These are phyloP conservation scores for Dipodascopsis tothii DNA, from an alignment of 805 yeast genomes.

Conservation along the genomic window DNA sequence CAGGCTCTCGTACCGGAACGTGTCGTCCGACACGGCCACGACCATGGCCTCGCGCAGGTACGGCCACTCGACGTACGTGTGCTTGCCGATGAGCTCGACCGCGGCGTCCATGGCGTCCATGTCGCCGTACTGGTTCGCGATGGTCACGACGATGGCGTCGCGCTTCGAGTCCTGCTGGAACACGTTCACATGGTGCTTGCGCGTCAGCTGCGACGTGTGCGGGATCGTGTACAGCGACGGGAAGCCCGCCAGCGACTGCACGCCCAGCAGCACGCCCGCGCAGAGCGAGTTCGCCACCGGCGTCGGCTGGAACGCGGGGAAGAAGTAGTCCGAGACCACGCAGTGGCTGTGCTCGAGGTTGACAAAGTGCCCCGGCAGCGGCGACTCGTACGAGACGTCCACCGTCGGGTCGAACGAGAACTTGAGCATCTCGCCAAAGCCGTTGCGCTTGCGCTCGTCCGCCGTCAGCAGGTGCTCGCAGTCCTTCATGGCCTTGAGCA, in stretches of 20 bases:
- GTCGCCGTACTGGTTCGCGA: constrained; percentile 41
- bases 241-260: constrained; percentile 76
- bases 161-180: constrained; percentile 82
- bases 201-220: constrained; percentile 45
- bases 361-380: constrained; percentile 66
- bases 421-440: constrained; percentile 60
- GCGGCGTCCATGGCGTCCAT: constrained; percentile 55
- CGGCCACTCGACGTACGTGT: constrained; percentile 85
- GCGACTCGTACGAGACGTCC: constrained; percentile 59
- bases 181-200: constrained; percentile 55
- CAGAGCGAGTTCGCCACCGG: constrained; percentile 44
- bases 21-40: constrained; percentile 51
- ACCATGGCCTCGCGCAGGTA: constrained; percentile 73
- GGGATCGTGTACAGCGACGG: constrained; percentile 73
- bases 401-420: constrained; percentile 73
- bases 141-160: constrained; percentile 64
- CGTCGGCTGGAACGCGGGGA: constrained; percentile 43
- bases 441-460: constrained; percentile 67
- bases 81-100: constrained; percentile 49
- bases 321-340: constrained; percentile 48
- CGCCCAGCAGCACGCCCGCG: constrained; percentile 61
- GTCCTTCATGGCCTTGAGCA: constrained; percentile 62
- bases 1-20: constrained; percentile 40
- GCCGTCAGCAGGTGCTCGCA: constrained; percentile 52
- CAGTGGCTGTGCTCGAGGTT: constrained; percentile 78